Percentiles rank a stretch among this genome's conserved stretches.
These are phyloP conservation scores for Penicillium aurantiogriseum DNA, from an alignment of 2,329 filamentous ascomycete genomes.

Conservation along the genomic window DNA sequence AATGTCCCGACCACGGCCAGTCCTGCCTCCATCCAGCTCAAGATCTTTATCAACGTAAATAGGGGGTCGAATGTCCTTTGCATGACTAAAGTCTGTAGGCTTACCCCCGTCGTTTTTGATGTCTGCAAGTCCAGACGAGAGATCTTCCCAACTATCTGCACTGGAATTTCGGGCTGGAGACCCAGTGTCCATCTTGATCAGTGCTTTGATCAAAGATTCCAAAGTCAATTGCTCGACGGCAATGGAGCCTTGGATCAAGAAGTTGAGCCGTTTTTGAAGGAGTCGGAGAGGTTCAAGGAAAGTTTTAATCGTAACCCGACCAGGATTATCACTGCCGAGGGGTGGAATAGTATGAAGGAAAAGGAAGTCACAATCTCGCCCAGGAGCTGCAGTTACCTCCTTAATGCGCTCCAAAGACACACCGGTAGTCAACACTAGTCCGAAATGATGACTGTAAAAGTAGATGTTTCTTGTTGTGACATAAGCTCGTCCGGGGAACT, in stretches of 20 bases:
- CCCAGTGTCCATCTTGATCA: conserved; percentile 72
- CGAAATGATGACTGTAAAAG: conserved; percentile 94
- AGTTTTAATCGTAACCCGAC: conserved; percentile 81
- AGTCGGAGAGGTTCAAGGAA: conserved; percentile 86
- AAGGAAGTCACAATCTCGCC: conserved; percentile 88
- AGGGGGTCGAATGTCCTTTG: conserved; percentile 55
- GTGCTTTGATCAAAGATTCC: conserved; percentile 66
- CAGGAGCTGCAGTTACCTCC: conserved; percentile 86
- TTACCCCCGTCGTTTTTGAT: conserved; percentile 50
- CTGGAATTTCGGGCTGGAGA: conserved; percentile 64
- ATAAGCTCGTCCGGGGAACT: conserved; percentile 82
- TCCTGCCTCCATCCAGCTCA: conserved; percentile 46
- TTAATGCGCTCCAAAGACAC: conserved; percentile 73
- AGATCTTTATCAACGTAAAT: conserved; percentile 64
- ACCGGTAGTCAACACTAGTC: conserved; percentile 79
- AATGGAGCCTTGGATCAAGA: conserved; percentile 76
- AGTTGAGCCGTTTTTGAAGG: conserved; percentile 79
- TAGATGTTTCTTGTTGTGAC: conserved; percentile 85
- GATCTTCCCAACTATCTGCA: conserved; percentile 87
- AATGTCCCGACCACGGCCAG: conserved; percentile 45
- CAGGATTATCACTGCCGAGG: conserved; percentile 62
- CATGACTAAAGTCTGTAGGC: conserved; percentile 36
- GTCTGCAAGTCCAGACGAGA: conserved; percentile 58
- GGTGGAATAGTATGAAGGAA: conserved; percentile 74
- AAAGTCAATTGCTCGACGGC: conserved; percentile 67